Evolutionary conservation across 1,284 basidiomycete genomes (phyloP), one percentile per base, ranked within the genome.

Genomic region (Irpex sp.): DNA sequence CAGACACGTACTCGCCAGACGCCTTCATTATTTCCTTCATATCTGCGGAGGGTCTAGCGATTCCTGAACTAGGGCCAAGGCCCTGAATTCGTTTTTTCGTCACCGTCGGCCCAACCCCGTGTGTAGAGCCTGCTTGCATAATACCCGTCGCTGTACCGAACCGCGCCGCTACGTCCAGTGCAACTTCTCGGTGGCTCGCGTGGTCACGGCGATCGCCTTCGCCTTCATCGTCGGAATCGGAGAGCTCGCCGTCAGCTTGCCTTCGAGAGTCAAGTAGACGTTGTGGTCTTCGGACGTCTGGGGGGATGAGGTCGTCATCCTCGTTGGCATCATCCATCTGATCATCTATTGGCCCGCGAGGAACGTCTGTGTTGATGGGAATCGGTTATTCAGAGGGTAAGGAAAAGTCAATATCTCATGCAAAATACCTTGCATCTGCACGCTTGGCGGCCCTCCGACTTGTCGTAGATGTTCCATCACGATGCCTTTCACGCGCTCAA

Each of bases 381-480:
- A 36, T 26, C 3, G 21, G 3, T 26, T 31, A 5, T 40, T 17
- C 37, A 37, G 56, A 21, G 58, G 38, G 15, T 47, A 64, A 19
- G 56, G 15, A 44, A 15, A 47, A 38, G 2, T 19, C 13, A 19
- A 36, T 59, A 44, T 19, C 62, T 31, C 21, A 52, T n/a, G 11
- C 11, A n/a, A 75, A 81, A 59, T 71, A 93, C 94, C 87, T 70
- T 86, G 82, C 86, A 95, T 90, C 69, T 96, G 95, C 5, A 97
- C 91, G 73, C 94, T 91, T 0, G 96, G 96, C 11, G 95, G 94
- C 0, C 92, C 92, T 5, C 90, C 91, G 61, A 89, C 85, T 66
- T 93, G 87, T 65, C 94, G 82, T 66, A 98, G 76, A 69, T 97
- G 92, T 70, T 98, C 95, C 76, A 98, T 88, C 4, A 98, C 93